phyloP scores from a whole-genome alignment of 1,139 yeast species.

The Suhomyces guaymorum region DNA sequence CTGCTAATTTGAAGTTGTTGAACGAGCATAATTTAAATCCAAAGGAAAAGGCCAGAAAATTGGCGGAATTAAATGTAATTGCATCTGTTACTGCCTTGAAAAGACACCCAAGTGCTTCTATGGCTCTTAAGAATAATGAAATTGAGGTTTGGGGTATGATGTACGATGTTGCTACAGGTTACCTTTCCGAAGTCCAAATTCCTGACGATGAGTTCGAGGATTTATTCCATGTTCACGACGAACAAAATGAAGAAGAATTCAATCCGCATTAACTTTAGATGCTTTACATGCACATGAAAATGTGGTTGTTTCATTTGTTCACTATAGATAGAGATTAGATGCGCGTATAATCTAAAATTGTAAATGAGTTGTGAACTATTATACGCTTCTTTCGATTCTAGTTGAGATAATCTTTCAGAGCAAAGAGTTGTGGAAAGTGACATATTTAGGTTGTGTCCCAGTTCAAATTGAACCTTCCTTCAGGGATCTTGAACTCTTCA shows the following conservation, averaged over 20 bases:
- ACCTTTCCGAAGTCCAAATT: slow-evolving; percentile 54
- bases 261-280: slow-evolving; percentile 19
- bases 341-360: too few species aligned
- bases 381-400: too few species aligned
- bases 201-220: slow-evolving; percentile 55
- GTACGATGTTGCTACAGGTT: slow-evolving; percentile 83
- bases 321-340: neutral
- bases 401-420: too few species aligned
- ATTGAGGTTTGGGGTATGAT: slow-evolving; percentile 86
- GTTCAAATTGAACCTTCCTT: slow-evolving; percentile 70
- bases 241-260: slow-evolving; percentile 30
- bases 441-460: slow-evolving; percentile 45
- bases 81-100: slow-evolving; percentile 57
- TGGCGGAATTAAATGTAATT: slow-evolving; percentile 79
- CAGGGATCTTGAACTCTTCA: slow-evolving; percentile 64
- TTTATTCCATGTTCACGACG: slow-evolving; percentile 51
- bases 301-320: neutral
- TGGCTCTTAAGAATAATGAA: slow-evolving; percentile 70
- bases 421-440: neutral
- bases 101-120: slow-evolving; percentile 73
- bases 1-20: slow-evolving; percentile 52
- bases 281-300: neutral
- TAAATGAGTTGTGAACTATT: too few species aligned
- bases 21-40: slow-evolving; percentile 46
- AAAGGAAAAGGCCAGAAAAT: slow-evolving; percentile 58